Evolutionary conservation across 2,329 filamentous ascomycete species (phyloP).

Genomic region (Ilyonectria robusta): DNA sequence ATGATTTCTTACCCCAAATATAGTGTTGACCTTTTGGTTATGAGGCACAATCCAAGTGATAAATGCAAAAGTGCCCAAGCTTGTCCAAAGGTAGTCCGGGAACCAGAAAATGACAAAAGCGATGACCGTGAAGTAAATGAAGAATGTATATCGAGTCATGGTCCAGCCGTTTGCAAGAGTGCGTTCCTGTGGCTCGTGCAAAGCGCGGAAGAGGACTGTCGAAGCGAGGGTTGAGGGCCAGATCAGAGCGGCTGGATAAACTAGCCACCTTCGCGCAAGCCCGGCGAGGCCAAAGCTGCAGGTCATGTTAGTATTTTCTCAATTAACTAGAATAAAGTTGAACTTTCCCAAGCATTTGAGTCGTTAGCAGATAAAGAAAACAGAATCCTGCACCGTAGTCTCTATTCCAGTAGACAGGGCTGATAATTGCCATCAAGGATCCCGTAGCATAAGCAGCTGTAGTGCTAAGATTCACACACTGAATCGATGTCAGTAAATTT

Average conservation of each 20-base stretch:
- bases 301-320: not conserved
- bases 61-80: slow-evolving; percentile 25
- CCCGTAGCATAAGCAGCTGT: slow-evolving; percentile 24
- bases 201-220: slow-evolving; percentile 24
- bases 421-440: slow-evolving; percentile 29
- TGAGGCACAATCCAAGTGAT: slow-evolving; percentile 27
- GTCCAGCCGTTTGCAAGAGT: slow-evolving; percentile 16
- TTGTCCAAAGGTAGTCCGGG: slow-evolving; percentile 29
- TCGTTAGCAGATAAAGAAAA: slow-evolving; percentile 27
- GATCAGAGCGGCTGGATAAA: slow-evolving; percentile 25
- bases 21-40: slow-evolving; percentile 27
- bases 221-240: slow-evolving; percentile 27
- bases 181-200: slow-evolving; percentile 23
- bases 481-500: not conserved
- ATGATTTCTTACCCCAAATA: slow-evolving; percentile 15
- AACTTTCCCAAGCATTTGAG: slow-evolving; percentile 28
- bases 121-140: slow-evolving; percentile 17
- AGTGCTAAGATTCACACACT: slow-evolving; percentile 25
- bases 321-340: rapidly evolving
- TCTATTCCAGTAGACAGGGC: slow-evolving; percentile 27
- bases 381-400: slow-evolving; percentile 28
- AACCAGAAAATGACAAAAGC: slow-evolving; percentile 29
- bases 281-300: slow-evolving; percentile 25
- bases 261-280: slow-evolving; percentile 24
- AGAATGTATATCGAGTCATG: slow-evolving; percentile 22